Evolutionary conservation across 345 rosid species (phyloP).

Genomic region (Populus deltoides): DNA sequence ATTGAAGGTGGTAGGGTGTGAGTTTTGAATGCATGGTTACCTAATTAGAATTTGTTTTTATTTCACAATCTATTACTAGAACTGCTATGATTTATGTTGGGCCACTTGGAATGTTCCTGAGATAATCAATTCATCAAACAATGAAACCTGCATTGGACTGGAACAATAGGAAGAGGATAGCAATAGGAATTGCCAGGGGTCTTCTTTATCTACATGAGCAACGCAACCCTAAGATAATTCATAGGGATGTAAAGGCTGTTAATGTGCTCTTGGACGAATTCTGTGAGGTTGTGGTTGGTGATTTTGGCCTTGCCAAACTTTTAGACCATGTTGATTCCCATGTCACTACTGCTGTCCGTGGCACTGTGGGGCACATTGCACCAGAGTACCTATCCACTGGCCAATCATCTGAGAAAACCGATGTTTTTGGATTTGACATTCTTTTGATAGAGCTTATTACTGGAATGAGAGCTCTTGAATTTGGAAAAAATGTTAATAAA

Average conservation of each 20-base stretch:
- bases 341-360: conserved; percentile 91
- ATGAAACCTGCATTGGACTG: conserved; percentile 85
- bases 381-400: conserved; percentile 96
- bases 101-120: not conserved
- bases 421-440: conserved; percentile 93
- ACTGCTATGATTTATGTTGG: not conserved
- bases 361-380: conserved; percentile 94
- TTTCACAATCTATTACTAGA: not conserved
- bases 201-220: conserved; percentile 88
- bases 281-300: conserved; percentile 90
- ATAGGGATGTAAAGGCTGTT: conserved; percentile 93
- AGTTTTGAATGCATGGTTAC: not conserved
- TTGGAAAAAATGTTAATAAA: conserved; percentile 72
- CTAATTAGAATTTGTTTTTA: not conserved
- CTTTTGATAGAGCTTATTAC: conserved; percentile 88
- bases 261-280: conserved; percentile 79
- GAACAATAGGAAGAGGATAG: conserved; percentile 82
- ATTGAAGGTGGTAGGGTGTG: not conserved
- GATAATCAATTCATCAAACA: conserved; percentile 16
- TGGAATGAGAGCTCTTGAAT: conserved; percentile 90
- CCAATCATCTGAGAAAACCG: conserved; percentile 94
- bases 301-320: conserved; percentile 92
- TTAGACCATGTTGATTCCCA: conserved; percentile 89
- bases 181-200: conserved; percentile 90
- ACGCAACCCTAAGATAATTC: conserved; percentile 92